Evolutionary conservation across 2,329 filamentous ascomycete species (phyloP), one percentile per base, ranked within the genome.

Genomic region (Fusarium coffeatum): DNA sequence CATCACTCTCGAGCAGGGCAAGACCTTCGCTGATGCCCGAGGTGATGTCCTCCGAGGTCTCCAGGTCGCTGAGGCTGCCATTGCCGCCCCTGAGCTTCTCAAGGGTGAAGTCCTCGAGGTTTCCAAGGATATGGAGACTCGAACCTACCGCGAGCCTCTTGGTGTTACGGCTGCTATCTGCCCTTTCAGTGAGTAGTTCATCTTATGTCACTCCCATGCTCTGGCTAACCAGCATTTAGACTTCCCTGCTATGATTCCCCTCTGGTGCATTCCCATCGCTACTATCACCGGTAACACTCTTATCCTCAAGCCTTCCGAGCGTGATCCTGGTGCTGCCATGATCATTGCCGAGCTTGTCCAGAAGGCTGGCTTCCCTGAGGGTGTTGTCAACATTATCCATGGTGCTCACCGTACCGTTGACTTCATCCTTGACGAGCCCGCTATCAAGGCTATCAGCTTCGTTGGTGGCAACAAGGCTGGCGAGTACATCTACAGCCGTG

Each of bases 181-280:
- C 85, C 93, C 93, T 3, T 96, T 96, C 78, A 96, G 90, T 93
- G 79, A 80, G 90, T 83, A 53, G 37, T 20, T 28, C n/a, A 16
- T 25, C 22, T 20, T 20, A 45, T 12, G 6, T 4, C 23, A 27
- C n/a, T n/a, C 42, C n/a, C 18, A 12, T 20, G 3, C 22, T 23
- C 13, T 37, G 13, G 50, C 66, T 74, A 59, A 74, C 48, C n/a
- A 8, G 5, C 28, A n/a, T 20, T 4, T 65, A 93, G 90, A 96
- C 85, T 96, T 96, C 83, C 93, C 93, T 45, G 93, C 93, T 74
- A 97, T 97, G 93, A 96, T 97, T 79, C 93, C 93, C 6, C 86
- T 97, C n/a, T 97, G 93, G 93, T 93, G 88, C 66, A 94, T 97
- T 67, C 93, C 93, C 41, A 92, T 96, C 74, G 93, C 93, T 48